Evolutionary conservation across 768 basidiomycete species (phyloP).

Genomic region (Amanita phalloides): DNA sequence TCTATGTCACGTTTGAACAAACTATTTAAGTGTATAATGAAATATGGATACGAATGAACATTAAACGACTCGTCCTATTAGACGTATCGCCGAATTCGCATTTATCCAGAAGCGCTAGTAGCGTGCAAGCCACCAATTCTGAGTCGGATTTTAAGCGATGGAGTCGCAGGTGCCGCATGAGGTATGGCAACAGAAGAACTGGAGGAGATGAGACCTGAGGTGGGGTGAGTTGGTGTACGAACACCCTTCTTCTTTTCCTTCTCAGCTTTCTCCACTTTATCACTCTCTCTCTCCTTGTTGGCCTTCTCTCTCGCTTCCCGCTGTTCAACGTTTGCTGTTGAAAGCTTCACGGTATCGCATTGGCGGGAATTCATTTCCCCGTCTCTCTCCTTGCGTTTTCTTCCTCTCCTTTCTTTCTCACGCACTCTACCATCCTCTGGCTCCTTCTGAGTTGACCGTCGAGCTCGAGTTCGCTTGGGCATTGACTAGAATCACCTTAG

Average conservation of each 20-base stretch:
- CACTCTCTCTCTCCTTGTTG: conserved; percentile 14
- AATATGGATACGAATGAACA: conserved; percentile 4
- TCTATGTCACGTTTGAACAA: background rate
- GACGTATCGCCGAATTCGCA: background rate
- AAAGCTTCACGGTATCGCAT: conserved; percentile 4
- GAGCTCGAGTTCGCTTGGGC: conserved; percentile 15
- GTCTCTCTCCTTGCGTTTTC: conserved; percentile 33
- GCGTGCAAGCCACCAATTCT: conserved; percentile 9
- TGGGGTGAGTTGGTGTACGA: conserved; percentile 21
- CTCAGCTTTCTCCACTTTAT: conserved; percentile 14
- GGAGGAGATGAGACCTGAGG: conserved; percentile 13
- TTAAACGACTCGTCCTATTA: conserved; percentile 1
- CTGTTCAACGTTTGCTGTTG: background rate
- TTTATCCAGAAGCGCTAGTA: conserved; percentile 1
- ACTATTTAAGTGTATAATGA: conserved; percentile 3
- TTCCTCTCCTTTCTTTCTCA: conserved; percentile 25
- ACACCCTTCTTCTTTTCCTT: conserved; percentile 17
- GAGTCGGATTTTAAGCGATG: conserved; percentile 47
- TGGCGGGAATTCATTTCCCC: conserved; percentile 19
- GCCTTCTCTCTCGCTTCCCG: background rate
- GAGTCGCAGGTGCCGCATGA: conserved; percentile 21
- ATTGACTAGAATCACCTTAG: background rate
- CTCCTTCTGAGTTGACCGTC: conserved; percentile 20
- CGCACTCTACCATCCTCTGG: conserved; percentile 8
- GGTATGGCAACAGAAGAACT: conserved; percentile 15